Evolutionary conservation across 768 basidiomycete genomes (phyloP).

Genomic region (Leucogyrophana mollusca): DNA sequence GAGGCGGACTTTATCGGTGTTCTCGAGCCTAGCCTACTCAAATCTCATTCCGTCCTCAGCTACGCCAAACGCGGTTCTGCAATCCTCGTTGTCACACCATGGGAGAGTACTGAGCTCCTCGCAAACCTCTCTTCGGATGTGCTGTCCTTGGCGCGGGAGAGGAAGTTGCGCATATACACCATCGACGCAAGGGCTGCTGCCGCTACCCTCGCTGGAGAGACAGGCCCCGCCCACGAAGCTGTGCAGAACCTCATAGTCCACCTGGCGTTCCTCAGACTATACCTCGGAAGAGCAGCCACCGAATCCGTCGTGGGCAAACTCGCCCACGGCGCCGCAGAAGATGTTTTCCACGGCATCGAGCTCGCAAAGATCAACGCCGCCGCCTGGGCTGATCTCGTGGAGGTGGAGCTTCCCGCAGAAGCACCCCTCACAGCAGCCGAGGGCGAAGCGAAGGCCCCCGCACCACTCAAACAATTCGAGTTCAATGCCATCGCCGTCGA

Average conservation of each 20-base stretch:
- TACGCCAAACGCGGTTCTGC: conserved; percentile 65
- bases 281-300: conserved; percentile 63
- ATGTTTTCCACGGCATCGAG: conserved; percentile 45
- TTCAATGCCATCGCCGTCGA: conserved; percentile 77
- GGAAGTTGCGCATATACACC: conserved; percentile 55
- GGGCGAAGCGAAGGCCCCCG: conserved; percentile 17
- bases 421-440: conserved; percentile 16
- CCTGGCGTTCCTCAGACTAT: conserved; percentile 83
- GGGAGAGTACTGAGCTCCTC: conserved; percentile 72
- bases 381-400: conserved; percentile 67
- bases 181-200: conserved; percentile 60
- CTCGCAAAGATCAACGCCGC: conserved; percentile 51
- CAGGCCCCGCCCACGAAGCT: conserved; percentile 36
- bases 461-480: conserved; percentile 55
- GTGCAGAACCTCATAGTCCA: conserved; percentile 62
- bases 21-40: conserved; percentile 74
- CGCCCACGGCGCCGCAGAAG: conserved; percentile 45
- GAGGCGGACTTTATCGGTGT: conserved; percentile 71
- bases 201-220: conserved; percentile 33
- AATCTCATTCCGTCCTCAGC: conserved; percentile 69
- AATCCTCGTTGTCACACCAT: conserved; percentile 72
- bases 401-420: conserved; percentile 44
- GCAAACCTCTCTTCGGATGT: conserved; percentile 61
- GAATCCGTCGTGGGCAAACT: conserved; percentile 53
- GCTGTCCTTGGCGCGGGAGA: conserved; percentile 44